Evolutionary conservation across 1,139 yeast genomes (phyloP).

Genomic region (Pichia terricola): DNA sequence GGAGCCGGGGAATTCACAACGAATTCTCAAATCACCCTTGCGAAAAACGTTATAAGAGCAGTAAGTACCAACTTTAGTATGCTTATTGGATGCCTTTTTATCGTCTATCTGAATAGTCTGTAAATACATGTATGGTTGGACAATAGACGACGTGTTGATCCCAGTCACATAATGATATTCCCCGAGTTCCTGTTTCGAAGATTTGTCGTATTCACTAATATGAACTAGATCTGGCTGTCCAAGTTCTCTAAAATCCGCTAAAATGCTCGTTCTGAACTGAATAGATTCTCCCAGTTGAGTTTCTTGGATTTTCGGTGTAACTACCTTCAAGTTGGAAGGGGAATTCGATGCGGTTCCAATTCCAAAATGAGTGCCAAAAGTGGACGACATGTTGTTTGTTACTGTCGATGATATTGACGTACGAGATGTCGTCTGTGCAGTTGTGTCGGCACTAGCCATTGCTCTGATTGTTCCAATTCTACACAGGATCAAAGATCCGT

Average conservation of each 20-base stretch:
- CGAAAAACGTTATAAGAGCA: constrained; percentile 42
- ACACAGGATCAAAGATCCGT: no score
- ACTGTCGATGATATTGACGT: no score
- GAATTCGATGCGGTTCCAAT: background rate
- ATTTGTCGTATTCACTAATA: constrained; percentile 35
- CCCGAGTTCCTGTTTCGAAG: constrained; percentile 32
- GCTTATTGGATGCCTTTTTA: constrained; percentile 17
- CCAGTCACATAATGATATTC: constrained; percentile 65
- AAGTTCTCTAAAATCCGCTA: constrained; percentile 32
- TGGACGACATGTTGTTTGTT: no score
- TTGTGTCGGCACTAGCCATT: no score
- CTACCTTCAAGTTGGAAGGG: constrained; percentile 10
- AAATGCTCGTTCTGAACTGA: constrained; percentile 19
- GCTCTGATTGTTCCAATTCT: no score
- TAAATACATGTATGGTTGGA: constrained; percentile 61
- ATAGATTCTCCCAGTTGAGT: constrained; percentile 24
- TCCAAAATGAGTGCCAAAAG: no score
- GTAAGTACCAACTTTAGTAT: constrained; percentile 33
- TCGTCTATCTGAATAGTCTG: constrained; percentile 44
- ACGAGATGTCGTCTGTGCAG: no score
- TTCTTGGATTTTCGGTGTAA: constrained; percentile 24
- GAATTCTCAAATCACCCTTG: constrained; percentile 38
- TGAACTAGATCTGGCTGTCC: constrained; percentile 94
- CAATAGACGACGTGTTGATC: constrained; percentile 47
- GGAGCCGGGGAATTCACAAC: constrained; percentile 25